Evolutionary conservation across 2,329 filamentous ascomycete genomes (phyloP).

Genomic region (Coleophoma crateriformis): DNA sequence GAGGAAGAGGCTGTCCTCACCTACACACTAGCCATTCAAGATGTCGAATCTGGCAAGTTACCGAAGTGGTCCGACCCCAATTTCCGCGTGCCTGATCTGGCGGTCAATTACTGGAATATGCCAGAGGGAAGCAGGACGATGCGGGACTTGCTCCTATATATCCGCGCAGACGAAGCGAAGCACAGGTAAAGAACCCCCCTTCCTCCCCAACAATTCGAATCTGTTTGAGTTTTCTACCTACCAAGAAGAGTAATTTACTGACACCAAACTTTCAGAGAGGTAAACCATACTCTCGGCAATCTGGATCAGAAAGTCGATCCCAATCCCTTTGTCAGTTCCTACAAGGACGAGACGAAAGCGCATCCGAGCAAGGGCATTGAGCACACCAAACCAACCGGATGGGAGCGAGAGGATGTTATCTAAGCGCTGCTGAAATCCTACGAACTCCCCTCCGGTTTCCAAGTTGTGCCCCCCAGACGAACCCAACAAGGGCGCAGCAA

Average conservation of each 20-base stretch:
- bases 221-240: neutral
- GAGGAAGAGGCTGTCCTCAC: constrained; percentile 97
- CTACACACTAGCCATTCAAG: constrained; percentile 82
- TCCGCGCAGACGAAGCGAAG: constrained; percentile 83
- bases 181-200: constrained; percentile 49
- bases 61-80: constrained; percentile 70
- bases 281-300: constrained; percentile 93
- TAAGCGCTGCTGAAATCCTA: constrained; percentile 4
- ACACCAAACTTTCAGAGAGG: constrained; percentile 52
- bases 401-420: constrained; percentile 78
- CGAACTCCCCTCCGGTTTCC: no score
- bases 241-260: neutral
- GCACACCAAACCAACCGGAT: constrained; percentile 63
- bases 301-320: constrained; percentile 80
- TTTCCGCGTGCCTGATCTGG: constrained; percentile 80
- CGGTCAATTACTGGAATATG: constrained; percentile 90
- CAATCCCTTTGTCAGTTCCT: constrained; percentile 85
- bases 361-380: constrained; percentile 67
- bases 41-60: constrained; percentile 78
- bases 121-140: constrained; percentile 77
- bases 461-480: no score
- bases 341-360: constrained; percentile 60
- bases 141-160: constrained; percentile 81
- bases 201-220: neutral
- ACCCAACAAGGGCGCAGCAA: no score